Conservation (phyloP, 331 rosid genomes). For the Arachis monticola region DNA sequence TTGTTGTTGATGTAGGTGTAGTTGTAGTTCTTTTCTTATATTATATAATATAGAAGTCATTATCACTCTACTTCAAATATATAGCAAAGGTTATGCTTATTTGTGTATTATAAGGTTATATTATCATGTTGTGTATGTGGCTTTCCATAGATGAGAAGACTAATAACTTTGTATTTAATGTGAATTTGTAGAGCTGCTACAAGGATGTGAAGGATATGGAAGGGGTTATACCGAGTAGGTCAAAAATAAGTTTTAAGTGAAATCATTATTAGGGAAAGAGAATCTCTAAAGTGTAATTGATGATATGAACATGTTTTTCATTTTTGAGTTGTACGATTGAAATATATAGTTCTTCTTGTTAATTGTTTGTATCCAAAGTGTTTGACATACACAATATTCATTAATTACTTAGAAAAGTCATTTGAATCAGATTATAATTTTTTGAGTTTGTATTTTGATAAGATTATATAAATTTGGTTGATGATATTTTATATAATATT, state of each 20-base stretch:
- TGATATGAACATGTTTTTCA: conserved; percentile 19
- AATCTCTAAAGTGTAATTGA: not conserved
- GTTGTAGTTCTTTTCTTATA: conserved; percentile 2
- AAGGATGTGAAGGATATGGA: conserved; percentile 68
- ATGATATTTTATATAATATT: too few relatives aligned
- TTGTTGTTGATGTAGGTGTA: conserved; percentile 59
- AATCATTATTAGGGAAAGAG: conserved; percentile 31
- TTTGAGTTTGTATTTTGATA: too few relatives aligned
- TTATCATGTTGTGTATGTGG: too few relatives aligned
- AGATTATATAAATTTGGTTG: too few relatives aligned
- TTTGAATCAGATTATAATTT: not conserved
- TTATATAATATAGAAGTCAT: not conserved
- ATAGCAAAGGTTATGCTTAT: too few relatives aligned
- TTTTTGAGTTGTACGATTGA: not conserved
- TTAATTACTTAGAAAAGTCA: not conserved
- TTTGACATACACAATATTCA: not conserved
- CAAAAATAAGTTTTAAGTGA: conserved; percentile 54
- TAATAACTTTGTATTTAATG: not conserved
- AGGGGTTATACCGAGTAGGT: conserved; percentile 81
- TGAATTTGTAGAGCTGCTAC: conserved; percentile 55
- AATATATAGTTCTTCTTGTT: not conserved
- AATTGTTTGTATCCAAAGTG: not conserved
- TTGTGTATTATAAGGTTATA: too few relatives aligned
- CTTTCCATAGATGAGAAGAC: too few relatives aligned
- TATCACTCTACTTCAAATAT: too few relatives aligned